Evolutionary conservation across 108 stramenopile species (phyloP).

Genomic region (Skeletonema potamos): DNA sequence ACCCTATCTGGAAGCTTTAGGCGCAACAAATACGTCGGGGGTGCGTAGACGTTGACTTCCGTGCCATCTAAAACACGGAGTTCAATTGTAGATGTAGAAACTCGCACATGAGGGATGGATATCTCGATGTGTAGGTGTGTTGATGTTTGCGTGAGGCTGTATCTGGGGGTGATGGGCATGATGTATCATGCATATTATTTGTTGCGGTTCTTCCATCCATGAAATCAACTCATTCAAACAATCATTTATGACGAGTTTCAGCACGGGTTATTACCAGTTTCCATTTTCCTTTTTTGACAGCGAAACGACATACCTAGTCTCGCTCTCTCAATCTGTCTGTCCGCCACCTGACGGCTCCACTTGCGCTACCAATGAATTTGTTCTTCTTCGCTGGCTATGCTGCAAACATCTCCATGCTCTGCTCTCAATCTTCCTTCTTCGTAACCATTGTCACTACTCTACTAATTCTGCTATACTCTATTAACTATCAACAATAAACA

Average conservation of each 20-base stretch:
- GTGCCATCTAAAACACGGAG: slow-evolving; percentile 56
- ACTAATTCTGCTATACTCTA: neutral
- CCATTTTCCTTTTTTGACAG: too few relatives aligned
- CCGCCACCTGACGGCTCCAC: neutral
- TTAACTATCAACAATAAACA: neutral
- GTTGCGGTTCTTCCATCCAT: too few relatives aligned
- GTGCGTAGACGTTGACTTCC: slow-evolving; percentile 61
- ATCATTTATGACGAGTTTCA: too few relatives aligned
- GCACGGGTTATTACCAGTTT: too few relatives aligned
- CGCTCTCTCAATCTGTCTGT: neutral
- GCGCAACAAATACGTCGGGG: slow-evolving; percentile 70
- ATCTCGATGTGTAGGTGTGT: slow-evolving; percentile 57
- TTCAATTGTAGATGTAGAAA: slow-evolving; percentile 59
- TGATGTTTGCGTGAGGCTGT: slow-evolving; percentile 60
- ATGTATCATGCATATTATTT: neutral
- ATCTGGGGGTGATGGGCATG: slow-evolving; percentile 84
- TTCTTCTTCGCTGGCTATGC: neutral
- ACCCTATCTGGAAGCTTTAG: slow-evolving; percentile 56
- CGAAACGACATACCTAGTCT: too few relatives aligned
- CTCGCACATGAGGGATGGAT: slow-evolving; percentile 74
- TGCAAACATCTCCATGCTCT: neutral
- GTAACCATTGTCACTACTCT: neutral
- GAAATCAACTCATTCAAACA: too few relatives aligned
- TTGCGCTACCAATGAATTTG: neutral
- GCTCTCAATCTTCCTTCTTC: neutral